These are phyloP conservation scores for Arthrinium puccinioides DNA, from an alignment of 2,329 filamentous ascomycete genomes.

Conservation along the genomic window DNA sequence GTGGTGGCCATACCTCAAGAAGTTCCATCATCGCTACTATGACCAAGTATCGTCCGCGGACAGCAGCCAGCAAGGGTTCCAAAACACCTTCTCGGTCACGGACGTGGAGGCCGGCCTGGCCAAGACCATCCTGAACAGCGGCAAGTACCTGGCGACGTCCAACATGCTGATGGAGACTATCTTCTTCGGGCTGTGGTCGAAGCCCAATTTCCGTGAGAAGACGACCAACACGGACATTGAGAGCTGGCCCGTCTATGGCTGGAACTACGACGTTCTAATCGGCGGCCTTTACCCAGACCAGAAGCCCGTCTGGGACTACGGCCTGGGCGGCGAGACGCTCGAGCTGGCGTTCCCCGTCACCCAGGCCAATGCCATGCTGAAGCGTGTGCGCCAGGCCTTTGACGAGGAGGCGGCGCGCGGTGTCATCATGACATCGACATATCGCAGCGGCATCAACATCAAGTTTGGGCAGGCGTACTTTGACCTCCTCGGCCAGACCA, in stretches of 20 bases:
- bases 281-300: slow-evolving; percentile 42
- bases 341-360: slow-evolving; percentile 46
- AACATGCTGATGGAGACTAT: slow-evolving; percentile 42
- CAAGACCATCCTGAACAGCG: slow-evolving; percentile 34
- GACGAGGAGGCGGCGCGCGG: slow-evolving; percentile 35
- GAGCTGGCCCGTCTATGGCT: slow-evolving; percentile 43
- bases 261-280: slow-evolving; percentile 47
- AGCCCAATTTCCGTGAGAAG: slow-evolving; percentile 46
- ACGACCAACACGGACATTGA: slow-evolving; percentile 33
- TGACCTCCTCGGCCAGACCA: slow-evolving; percentile 42
- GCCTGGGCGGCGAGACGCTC: slow-evolving; percentile 38
- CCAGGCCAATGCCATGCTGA: slow-evolving; percentile 39
- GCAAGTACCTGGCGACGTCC: slow-evolving; percentile 37
- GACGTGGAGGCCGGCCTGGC: slow-evolving; percentile 33
- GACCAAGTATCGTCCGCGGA: slow-evolving; percentile 32
- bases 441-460: slow-evolving; percentile 45
- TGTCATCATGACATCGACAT: slow-evolving; percentile 41
- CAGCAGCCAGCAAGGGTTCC: slow-evolving; percentile 39
- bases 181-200: slow-evolving; percentile 40
- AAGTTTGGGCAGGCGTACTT: slow-evolving; percentile 42
- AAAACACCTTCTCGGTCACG: slow-evolving; percentile 43
- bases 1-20: slow-evolving; percentile 45
- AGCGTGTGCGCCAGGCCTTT: slow-evolving; percentile 39
- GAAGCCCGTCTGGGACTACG: slow-evolving; percentile 42
- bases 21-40: slow-evolving; percentile 47